Conservation (phyloP, 345 rosid species). For the Melaleuca quinquenervia region DNA sequence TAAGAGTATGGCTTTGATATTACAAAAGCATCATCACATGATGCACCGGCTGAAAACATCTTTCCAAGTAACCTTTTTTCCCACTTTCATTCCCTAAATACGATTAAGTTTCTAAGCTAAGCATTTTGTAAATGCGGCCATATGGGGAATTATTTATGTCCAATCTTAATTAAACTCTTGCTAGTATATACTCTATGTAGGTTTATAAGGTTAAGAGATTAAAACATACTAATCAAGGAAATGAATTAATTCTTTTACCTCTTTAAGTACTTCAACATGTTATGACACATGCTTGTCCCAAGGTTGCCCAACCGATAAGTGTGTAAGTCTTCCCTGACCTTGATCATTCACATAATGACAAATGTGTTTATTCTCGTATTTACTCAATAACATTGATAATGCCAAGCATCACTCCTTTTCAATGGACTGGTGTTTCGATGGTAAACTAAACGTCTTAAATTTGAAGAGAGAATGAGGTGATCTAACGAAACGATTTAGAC, state of each 20-base stretch:
- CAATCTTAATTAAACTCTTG: not conserved
- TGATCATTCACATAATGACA: not conserved
- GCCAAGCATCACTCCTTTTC: not conserved
- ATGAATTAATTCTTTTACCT: not conserved
- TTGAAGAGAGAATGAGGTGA: not conserved
- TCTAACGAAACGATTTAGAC: not conserved
- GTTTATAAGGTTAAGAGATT: not conserved
- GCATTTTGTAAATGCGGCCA: rapidly evolving
- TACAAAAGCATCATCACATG: not conserved
- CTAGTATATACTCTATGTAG: not conserved
- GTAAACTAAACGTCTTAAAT: not conserved
- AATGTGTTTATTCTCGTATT: not conserved
- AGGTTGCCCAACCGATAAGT: not conserved
- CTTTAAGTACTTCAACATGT: not conserved
- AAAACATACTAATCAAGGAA: not conserved
- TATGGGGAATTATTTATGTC: not conserved
- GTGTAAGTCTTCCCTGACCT: rapidly evolving
- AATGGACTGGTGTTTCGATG: rapidly evolving
- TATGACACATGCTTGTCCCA: not conserved
- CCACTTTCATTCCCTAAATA: too few species aligned
- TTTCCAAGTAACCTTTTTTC: too few species aligned
- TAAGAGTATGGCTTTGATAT: rapidly evolving
- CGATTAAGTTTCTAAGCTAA: not conserved
- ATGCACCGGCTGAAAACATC: too few species aligned
- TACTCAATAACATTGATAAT: not conserved